phyloP scores from a whole-genome alignment of 2,329 filamentous ascomycete genomes.

The Diaporthe caulivora region DNA sequence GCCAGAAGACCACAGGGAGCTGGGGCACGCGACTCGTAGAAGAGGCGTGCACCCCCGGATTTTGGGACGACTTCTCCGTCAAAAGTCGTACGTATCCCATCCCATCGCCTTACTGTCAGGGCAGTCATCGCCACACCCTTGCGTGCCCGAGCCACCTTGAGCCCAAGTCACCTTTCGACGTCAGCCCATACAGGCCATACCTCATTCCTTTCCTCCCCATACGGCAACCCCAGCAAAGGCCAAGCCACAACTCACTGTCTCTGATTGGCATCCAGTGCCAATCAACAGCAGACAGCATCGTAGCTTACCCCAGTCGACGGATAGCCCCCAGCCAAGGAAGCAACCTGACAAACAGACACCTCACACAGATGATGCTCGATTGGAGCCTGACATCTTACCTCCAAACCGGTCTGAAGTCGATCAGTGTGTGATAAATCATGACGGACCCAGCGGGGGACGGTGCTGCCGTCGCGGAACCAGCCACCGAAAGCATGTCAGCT shows the following conservation, averaged over 20 bases:
- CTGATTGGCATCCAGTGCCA: neutral
- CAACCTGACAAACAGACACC: neutral
- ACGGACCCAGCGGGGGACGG: constrained; percentile 8
- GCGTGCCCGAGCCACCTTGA: constrained; percentile 25
- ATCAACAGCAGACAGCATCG: neutral
- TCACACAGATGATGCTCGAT: neutral
- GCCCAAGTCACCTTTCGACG: constrained; percentile 34
- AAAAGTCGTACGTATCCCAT: neutral
- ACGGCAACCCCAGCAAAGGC: neutral
- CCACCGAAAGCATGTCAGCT: neutral
- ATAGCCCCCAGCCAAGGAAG: neutral
- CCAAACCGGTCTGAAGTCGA: constrained; percentile 25
- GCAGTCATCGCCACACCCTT: constrained; percentile 24
- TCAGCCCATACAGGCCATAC: constrained; percentile 38
- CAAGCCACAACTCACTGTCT: neutral
- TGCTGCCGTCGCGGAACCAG: neutral
- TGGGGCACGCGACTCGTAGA: neutral
- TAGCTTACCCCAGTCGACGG: neutral
- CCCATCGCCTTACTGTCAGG: constrained; percentile 23
- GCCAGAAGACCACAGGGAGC: neutral
- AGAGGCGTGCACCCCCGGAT: neutral
- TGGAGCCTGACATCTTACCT: constrained; percentile 3
- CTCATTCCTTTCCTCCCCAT: constrained; percentile 27
- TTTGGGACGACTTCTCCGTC: constrained; percentile 1
- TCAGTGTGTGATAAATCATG: neutral